Evolutionary conservation across 495 filamentous ascomycete species (phyloP).

Genomic region (Lasiosphaeria miniovina): DNA sequence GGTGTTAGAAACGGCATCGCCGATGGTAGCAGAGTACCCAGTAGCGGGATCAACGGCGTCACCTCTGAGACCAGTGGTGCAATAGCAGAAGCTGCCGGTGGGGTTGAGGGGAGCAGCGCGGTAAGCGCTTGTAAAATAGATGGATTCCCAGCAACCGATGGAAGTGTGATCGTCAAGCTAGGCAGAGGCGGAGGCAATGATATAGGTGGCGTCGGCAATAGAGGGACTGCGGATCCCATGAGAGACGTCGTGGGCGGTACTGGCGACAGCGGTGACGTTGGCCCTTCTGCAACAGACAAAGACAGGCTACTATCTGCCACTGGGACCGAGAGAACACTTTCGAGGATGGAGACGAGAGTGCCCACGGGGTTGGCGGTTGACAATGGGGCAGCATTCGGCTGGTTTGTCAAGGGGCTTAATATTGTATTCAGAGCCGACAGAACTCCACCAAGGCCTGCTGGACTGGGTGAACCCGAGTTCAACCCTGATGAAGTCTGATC

Average conservation of each 20-base stretch:
- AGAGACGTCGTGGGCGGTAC: constrained; percentile 4
- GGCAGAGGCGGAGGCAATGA: constrained; percentile 13
- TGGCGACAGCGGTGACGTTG: constrained; percentile 2
- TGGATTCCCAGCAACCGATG: background rate
- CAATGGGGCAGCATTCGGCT: background rate
- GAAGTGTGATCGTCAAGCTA: background rate
- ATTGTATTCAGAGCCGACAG: background rate
- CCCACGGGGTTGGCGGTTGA: background rate
- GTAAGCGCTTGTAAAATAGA: constrained; percentile 7
- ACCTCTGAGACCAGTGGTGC: constrained; percentile 14
- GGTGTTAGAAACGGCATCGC: constrained; percentile 6
- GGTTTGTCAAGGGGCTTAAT: constrained; percentile 2
- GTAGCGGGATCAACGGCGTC: constrained; percentile 6
- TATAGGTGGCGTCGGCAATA: constrained; percentile 7
- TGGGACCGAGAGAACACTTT: constrained; percentile 6
- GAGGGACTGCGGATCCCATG: background rate
- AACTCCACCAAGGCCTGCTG: background rate
- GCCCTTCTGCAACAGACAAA: background rate
- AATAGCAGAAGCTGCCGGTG: constrained; percentile 7
- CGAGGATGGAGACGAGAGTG: constrained; percentile 7
- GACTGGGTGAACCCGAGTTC: background rate
- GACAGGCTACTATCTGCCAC: background rate
- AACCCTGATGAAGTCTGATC: too few relatives aligned
- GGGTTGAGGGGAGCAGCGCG: constrained; percentile 7
- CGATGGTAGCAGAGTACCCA: constrained; percentile 7